A percentile compares a stretch with the other conserved stretches of the same genome.
Conservation (phyloP, 129 eudicot species). For the Tagetes erecta region DNA sequence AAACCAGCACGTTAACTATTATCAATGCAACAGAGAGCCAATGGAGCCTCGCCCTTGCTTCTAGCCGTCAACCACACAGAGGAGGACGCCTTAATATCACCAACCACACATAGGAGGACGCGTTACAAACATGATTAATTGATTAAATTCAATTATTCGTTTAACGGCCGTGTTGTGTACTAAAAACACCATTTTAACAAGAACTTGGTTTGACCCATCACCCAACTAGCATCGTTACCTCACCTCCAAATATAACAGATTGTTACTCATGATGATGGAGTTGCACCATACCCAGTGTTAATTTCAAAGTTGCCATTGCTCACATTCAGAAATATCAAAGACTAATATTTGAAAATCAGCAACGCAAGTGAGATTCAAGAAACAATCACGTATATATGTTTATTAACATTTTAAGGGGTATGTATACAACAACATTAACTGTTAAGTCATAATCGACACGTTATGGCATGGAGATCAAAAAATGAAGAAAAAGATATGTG, state of each 20-base stretch:
- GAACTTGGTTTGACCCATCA: not conserved
- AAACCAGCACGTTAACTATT: too few relatives aligned
- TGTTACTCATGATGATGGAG: not conserved
- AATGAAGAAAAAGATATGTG: conserved; percentile 23
- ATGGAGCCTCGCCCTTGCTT: too few relatives aligned
- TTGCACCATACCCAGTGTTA: conserved; percentile 1
- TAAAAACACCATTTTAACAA: not conserved
- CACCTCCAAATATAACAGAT: not conserved
- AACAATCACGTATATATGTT: conserved; percentile 28
- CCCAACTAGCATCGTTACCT: not conserved
- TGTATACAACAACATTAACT: conserved; percentile 34
- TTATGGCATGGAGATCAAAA: conserved; percentile 27
- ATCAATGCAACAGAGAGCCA: too few relatives aligned
- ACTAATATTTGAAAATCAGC: not conserved
- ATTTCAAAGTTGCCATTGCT: not conserved
- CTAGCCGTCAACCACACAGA: too few relatives aligned
- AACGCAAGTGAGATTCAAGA: not conserved
- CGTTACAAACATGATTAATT: too few relatives aligned
- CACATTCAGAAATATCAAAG: not conserved
- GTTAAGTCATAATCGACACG: conserved; percentile 24
- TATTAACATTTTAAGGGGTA: conserved; percentile 25
- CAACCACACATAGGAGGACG: too few relatives aligned
- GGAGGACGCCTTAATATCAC: too few relatives aligned
- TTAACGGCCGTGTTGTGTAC: not conserved
- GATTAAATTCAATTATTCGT: too few relatives aligned